These are phyloP conservation scores for Aphanomyces cochlioides DNA, from an alignment of 352 stramenopile species.

Conservation along the genomic window DNA sequence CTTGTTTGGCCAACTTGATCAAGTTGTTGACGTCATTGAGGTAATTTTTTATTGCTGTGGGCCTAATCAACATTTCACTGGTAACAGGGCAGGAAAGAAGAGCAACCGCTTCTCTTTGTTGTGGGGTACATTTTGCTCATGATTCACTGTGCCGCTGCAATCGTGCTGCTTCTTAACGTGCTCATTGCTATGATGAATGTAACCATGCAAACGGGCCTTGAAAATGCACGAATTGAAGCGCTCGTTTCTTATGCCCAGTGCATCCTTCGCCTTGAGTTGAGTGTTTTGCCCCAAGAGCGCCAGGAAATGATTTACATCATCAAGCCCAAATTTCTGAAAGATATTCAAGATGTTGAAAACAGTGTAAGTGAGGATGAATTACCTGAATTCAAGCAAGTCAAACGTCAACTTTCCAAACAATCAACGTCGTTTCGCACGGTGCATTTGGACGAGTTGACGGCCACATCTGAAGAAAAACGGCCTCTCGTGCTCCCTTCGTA, in stretches of 20 bases:
- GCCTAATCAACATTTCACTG: too few relatives aligned
- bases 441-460: neutral
- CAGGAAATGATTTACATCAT: constrained; percentile 40
- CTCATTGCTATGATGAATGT: constrained; percentile 74
- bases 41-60: constrained; percentile 28
- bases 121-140: constrained; percentile 39
- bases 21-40: constrained; percentile 7
- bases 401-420: neutral
- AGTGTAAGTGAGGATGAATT: neutral
- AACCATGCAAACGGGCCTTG: constrained; percentile 54
- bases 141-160: constrained; percentile 47
- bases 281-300: constrained; percentile 38
- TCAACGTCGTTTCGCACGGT: constrained; percentile 8
- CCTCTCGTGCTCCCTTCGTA: neutral
- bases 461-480: neutral
- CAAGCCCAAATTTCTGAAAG: constrained; percentile 28
- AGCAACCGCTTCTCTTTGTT: constrained; percentile 11
- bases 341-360: neutral
- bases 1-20: constrained; percentile 61
- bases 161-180: constrained; percentile 67
- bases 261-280: constrained; percentile 56
- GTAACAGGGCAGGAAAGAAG: constrained; percentile 19
- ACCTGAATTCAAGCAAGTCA: neutral
- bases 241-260: constrained; percentile 51
- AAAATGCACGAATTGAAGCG: constrained; percentile 53